Evolutionary conservation across 2,329 filamentous ascomycete genomes (phyloP).

Genomic region (Cercospora berteroae): DNA sequence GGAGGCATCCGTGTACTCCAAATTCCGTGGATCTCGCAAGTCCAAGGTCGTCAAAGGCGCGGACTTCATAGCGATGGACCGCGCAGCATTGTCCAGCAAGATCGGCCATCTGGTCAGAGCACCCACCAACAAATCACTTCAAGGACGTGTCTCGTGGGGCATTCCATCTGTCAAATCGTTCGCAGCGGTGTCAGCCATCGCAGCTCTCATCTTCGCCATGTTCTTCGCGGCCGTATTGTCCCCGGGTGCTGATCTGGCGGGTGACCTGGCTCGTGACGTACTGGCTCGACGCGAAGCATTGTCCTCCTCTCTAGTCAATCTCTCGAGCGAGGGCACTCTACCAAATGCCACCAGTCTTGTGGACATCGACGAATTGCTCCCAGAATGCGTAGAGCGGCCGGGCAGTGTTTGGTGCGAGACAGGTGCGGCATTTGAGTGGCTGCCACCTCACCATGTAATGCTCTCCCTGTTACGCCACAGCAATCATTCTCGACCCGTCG

Average conservation of each 20-base stretch:
- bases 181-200: background rate
- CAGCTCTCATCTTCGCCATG: background rate
- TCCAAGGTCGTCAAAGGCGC: background rate
- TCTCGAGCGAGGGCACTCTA: constrained; percentile 10
- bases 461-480: constrained; percentile 27
- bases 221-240: background rate
- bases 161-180: background rate
- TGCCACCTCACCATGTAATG: constrained; percentile 30
- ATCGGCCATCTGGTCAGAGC: background rate
- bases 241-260: background rate
- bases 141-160: background rate
- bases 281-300: constrained; percentile 26
- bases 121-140: background rate
- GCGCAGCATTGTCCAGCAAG: background rate
- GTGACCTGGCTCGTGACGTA: background rate
- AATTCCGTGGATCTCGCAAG: too few relatives aligned
- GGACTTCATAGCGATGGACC: constrained; percentile 2
- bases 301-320: constrained; percentile 18
- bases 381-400: constrained; percentile 1
- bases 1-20: too few relatives aligned
- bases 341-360: constrained; percentile 23
- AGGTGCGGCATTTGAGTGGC: constrained; percentile 10
- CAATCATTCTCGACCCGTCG: constrained; percentile 2
- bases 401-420: background rate
- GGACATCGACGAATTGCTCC: constrained; percentile 33